Evolutionary conservation across 2,329 filamentous ascomycete species (phyloP).

Genomic region (Fusarium sp.): DNA sequence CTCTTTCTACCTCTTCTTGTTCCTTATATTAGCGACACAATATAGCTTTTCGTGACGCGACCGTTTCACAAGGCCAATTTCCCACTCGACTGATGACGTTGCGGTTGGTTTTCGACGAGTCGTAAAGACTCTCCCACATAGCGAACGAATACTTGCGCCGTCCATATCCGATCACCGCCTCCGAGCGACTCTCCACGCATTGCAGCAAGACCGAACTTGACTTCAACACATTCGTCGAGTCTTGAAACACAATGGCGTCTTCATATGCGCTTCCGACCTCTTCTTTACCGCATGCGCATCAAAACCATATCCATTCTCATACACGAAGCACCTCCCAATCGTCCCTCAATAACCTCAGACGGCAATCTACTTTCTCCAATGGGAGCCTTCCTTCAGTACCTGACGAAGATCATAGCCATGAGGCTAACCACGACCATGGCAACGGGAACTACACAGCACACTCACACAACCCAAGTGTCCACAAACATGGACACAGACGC

Average conservation of each 20-base stretch:
- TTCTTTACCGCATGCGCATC: constrained; percentile 61
- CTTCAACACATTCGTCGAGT: constrained; percentile 7
- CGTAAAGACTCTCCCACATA: constrained; percentile 32
- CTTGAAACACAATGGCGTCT: constrained; percentile 58
- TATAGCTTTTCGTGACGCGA: constrained; percentile 26
- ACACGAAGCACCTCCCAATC: constrained; percentile 55
- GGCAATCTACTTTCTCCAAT: constrained; percentile 51
- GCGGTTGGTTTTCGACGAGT: constrained; percentile 42
- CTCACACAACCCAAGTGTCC: constrained; percentile 43
- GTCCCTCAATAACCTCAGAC: constrained; percentile 56
- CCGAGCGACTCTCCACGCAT: constrained; percentile 5
- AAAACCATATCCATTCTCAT: constrained; percentile 57
- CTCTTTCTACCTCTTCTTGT: constrained; percentile 11
- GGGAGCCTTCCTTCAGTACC: constrained; percentile 50
- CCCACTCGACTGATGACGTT: constrained; percentile 44
- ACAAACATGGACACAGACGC: constrained; percentile 48
- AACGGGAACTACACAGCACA: constrained; percentile 44
- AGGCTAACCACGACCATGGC: constrained; percentile 42
- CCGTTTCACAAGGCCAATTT: constrained; percentile 15
- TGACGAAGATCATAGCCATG: constrained; percentile 51
- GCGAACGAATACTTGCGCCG: constrained; percentile 35
- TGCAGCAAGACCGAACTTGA: constrained; percentile 12
- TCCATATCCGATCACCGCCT: constrained; percentile 34
- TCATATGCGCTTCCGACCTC: constrained; percentile 67
- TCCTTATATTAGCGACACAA: constrained; percentile 14